These are phyloP conservation scores for Crotalaria pallida DNA, from an alignment of 306 rosid genomes.

Conservation along the genomic window DNA sequence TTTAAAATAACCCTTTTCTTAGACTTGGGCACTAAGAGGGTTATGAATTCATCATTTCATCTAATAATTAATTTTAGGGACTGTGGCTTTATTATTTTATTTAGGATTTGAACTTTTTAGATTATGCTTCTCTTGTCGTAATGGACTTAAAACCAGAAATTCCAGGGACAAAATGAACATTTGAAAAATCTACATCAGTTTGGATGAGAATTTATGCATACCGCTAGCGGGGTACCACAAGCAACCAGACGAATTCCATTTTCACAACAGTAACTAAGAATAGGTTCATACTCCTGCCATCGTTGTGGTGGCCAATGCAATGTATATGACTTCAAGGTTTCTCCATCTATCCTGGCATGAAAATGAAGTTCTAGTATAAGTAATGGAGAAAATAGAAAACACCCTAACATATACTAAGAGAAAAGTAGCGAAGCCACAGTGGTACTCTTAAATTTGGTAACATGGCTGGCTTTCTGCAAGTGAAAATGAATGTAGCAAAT, in stretches of 20 bases:
- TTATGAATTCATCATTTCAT: background rate
- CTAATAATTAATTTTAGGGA: background rate
- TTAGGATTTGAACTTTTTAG: background rate
- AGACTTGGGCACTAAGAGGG: background rate
- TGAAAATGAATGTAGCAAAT: background rate
- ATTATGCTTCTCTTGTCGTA: background rate
- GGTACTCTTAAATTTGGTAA: background rate
- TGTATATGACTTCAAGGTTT: conserved; percentile 53
- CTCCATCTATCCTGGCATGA: conserved; percentile 80
- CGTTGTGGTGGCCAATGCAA: conserved; percentile 74
- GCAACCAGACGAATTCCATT: conserved; percentile 71
- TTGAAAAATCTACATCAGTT: background rate
- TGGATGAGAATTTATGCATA: conserved; percentile 20
- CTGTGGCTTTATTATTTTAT: background rate
- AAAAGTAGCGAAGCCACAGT: background rate
- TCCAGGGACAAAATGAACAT: background rate
- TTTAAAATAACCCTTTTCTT: background rate
- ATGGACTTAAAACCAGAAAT: conserved; percentile 4
- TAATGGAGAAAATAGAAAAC: background rate
- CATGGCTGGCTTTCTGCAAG: background rate
- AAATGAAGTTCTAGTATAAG: conserved; percentile 12
- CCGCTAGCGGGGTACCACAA: conserved; percentile 79
- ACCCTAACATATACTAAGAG: background rate
- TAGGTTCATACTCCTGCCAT: conserved; percentile 96
- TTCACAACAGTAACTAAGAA: conserved; percentile 70